These are phyloP conservation scores for Pyricularia grisea DNA, from an alignment of 2,329 filamentous ascomycete genomes.

Conservation along the genomic window DNA sequence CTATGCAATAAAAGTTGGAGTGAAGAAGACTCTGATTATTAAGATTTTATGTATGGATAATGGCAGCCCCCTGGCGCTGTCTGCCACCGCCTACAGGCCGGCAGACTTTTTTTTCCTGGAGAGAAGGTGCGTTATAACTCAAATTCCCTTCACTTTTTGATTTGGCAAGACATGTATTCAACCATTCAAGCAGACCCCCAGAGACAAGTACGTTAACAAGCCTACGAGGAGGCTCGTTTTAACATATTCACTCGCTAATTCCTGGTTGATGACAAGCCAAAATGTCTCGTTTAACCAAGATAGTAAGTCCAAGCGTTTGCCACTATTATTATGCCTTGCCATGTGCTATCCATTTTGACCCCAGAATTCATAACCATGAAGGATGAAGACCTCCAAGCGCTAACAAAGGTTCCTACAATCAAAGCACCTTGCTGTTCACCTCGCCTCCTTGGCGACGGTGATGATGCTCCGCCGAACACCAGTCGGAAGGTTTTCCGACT, in stretches of 20 bases:
- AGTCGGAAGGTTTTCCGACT: neutral
- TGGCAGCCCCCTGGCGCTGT: neutral
- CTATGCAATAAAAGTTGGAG: neutral
- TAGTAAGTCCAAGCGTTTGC: neutral
- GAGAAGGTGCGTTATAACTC: neutral
- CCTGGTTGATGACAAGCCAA: neutral
- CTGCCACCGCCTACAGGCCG: too few species aligned
- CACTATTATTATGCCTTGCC: neutral
- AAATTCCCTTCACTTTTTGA: neutral
- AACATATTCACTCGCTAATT: neutral
- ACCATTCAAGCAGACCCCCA: neutral
- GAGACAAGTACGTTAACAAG: neutral
- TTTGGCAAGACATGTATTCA: neutral
- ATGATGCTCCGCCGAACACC: neutral
- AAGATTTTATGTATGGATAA: neutral
- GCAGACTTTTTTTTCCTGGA: neutral
- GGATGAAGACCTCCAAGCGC: neutral
- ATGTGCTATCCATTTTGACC: neutral
- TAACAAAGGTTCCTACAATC: neutral
- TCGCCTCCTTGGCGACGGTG: neutral
- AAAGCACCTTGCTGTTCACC: neutral
- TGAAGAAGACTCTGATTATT: neutral
- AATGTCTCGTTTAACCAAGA: neutral
- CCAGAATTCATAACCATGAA: neutral
- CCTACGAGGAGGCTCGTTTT: neutral